Conservation (phyloP, 2,329 filamentous ascomycete species). For the Aspergillus sp. region DNA sequence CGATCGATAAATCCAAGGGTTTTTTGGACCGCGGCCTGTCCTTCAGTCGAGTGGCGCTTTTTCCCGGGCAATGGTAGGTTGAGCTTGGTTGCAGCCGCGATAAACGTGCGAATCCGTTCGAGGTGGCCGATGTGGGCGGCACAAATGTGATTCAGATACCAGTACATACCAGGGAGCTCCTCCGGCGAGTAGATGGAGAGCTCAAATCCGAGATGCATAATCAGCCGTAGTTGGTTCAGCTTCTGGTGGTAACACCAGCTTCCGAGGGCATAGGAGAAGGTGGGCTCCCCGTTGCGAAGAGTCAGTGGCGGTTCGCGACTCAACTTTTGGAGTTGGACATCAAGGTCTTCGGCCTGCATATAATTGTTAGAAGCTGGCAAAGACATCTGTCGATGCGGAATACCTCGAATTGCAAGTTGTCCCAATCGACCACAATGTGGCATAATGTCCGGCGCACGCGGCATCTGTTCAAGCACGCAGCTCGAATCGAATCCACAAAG, state of each 20-base stretch:
- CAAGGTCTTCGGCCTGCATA: slow-evolving; percentile 55
- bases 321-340: slow-evolving; percentile 55
- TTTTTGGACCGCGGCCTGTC: slow-evolving; percentile 26
- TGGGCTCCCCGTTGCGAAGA: slow-evolving; percentile 44
- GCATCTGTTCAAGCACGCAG: slow-evolving; percentile 81
- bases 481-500: slow-evolving; percentile 75
- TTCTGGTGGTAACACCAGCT: slow-evolving; percentile 90
- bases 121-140: slow-evolving; percentile 59
- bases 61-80: slow-evolving; percentile 11
- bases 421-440: slow-evolving; percentile 75
- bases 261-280: slow-evolving; percentile 63
- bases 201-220: slow-evolving; percentile 88
- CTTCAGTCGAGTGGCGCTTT: slow-evolving; percentile 12
- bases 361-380: slow-evolving; percentile 4
- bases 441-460: slow-evolving; percentile 81
- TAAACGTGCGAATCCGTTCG: slow-evolving; percentile 62
- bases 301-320: slow-evolving; percentile 53
- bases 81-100: slow-evolving; percentile 29
- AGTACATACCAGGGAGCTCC: slow-evolving; percentile 83
- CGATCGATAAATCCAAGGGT: slow-evolving; percentile 47
- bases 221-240: slow-evolving; percentile 74
- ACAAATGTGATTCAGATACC: slow-evolving; percentile 69
- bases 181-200: slow-evolving; percentile 79
- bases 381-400: slow-evolving; percentile 3
- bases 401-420: slow-evolving; percentile 70